These are phyloP conservation scores for Wickerhamomyces bisporus DNA, from an alignment of 805 yeast species.

Conservation along the genomic window DNA sequence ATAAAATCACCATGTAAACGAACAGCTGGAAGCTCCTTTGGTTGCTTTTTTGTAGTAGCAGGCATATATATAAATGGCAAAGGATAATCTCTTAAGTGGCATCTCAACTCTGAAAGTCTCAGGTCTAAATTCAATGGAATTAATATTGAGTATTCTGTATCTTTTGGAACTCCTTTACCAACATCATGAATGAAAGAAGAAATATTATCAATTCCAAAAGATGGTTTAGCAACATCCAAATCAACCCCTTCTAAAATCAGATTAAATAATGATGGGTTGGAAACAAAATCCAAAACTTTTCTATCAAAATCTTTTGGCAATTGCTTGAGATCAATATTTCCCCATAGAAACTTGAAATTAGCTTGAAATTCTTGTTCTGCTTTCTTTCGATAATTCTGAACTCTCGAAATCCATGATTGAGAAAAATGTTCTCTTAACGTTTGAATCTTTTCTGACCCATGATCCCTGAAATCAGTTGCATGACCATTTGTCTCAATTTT, in stretches of 20 bases:
- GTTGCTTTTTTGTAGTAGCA: conserved; percentile 30
- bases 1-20: conserved; percentile 58
- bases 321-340: conserved; percentile 26
- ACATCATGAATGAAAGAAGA: conserved; percentile 60
- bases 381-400: conserved; percentile 41
- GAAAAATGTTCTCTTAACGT: conserved; percentile 44
- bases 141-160: conserved; percentile 60
- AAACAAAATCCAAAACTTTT: conserved; percentile 40
- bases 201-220: conserved; percentile 44
- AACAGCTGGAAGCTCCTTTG: conserved; percentile 23
- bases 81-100: conserved; percentile 82
- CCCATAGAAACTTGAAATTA: conserved; percentile 39
- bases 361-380: conserved; percentile 34
- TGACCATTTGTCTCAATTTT: too few species aligned
- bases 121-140: conserved; percentile 61
- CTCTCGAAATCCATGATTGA: conserved; percentile 66
- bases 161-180: conserved; percentile 81
- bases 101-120: conserved; percentile 53
- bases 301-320: conserved; percentile 39
- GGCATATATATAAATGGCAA: conserved; percentile 78
- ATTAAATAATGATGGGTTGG: conserved; percentile 50
- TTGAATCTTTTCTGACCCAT: conserved; percentile 4
- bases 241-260: conserved; percentile 44
- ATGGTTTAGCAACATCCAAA: conserved; percentile 44
- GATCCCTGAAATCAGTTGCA: conserved; percentile 1